Conservation (phyloP, 805 yeast genomes). For the Candida awuae region DNA sequence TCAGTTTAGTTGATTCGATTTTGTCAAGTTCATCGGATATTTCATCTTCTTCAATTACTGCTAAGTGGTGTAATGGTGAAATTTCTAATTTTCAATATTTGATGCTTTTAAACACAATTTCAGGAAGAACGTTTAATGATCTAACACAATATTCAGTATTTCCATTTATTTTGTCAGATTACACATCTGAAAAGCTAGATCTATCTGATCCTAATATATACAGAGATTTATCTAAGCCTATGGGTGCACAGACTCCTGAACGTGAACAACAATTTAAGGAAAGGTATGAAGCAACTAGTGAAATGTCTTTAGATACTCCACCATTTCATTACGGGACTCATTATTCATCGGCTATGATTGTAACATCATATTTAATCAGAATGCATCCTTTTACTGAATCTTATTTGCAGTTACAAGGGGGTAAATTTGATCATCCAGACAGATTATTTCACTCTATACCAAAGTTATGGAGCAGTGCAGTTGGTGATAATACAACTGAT, state of each 20-base stretch:
- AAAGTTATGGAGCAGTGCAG: constrained; percentile 77
- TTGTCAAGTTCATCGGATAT: constrained; percentile 13
- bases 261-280: constrained; percentile 61
- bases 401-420: constrained; percentile 73
- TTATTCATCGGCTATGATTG: constrained; percentile 91
- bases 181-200: constrained; percentile 63
- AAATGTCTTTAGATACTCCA: constrained; percentile 46
- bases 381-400: constrained; percentile 76
- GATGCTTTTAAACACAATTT: constrained; percentile 71
- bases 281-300: constrained; percentile 60
- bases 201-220: constrained; percentile 51
- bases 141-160: constrained; percentile 86
- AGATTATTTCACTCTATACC: constrained; percentile 65
- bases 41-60: constrained; percentile 42
- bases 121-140: constrained; percentile 86
- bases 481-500: constrained; percentile 75
- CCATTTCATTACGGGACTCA: constrained; percentile 93
- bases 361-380: constrained; percentile 69
- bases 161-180: constrained; percentile 87
- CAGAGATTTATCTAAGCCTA: constrained; percentile 76
- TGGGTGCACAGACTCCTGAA: constrained; percentile 73
- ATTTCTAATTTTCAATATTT: constrained; percentile 78
- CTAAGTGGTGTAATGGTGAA: constrained; percentile 68
- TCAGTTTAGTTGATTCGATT: constrained; percentile 10
- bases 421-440: constrained; percentile 84